These are phyloP conservation scores for Malassezia equina DNA, from an alignment of 1,284 basidiomycete species.

Conservation along the genomic window DNA sequence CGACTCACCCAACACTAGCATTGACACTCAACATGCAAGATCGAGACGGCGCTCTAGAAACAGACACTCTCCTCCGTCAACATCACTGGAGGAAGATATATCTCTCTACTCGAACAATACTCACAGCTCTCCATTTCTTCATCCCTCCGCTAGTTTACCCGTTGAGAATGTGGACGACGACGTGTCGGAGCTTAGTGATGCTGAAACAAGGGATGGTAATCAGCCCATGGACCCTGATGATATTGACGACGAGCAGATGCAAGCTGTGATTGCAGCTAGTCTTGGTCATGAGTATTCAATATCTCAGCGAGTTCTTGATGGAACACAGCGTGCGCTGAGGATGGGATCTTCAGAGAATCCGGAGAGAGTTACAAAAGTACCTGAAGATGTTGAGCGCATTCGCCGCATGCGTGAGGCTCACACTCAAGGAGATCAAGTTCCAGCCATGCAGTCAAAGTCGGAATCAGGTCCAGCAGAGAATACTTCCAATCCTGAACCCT, in stretches of 20 bases:
- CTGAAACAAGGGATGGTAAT: background rate
- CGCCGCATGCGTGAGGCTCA: background rate
- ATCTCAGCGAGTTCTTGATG: background rate
- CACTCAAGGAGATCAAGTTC: background rate
- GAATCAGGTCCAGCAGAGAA: background rate
- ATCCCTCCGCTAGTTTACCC: background rate
- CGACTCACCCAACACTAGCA: background rate
- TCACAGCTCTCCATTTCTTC: slow-evolving; percentile 7
- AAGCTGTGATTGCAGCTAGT: slow-evolving; percentile 15
- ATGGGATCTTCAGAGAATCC: background rate
- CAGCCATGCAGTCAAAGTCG: background rate
- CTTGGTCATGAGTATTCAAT: slow-evolving; percentile 12
- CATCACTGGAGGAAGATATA: background rate
- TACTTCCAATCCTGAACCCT: background rate
- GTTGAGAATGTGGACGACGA: background rate
- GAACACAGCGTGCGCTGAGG: background rate
- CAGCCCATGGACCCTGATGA: background rate
- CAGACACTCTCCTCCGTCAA: background rate
- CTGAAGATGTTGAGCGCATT: slow-evolving; percentile 13
- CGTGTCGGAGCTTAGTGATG: background rate
- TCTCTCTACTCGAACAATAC: background rate
- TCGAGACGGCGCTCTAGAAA: background rate
- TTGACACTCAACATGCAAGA: background rate
- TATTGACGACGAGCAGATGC: slow-evolving; percentile 14
- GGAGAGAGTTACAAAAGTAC: background rate